These are phyloP conservation scores for Pyronema domesticum DNA, from an alignment of 495 filamentous ascomycete genomes.

Conservation along the genomic window DNA sequence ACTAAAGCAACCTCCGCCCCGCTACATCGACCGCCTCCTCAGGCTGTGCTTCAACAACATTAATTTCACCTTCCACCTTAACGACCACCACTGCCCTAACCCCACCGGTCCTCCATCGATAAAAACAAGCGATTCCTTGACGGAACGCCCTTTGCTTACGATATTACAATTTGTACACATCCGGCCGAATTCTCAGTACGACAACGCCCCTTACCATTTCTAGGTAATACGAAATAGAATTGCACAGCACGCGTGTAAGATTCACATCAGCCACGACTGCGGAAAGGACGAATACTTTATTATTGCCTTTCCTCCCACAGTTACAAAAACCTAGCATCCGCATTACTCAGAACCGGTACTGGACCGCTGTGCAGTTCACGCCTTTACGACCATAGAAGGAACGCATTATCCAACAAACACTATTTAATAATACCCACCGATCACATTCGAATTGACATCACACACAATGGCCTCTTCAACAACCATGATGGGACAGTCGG, in stretches of 20 bases:
- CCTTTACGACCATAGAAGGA: neutral
- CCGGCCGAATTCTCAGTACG: neutral
- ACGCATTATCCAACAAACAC: neutral
- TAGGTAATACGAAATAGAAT: no score
- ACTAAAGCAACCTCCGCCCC: conserved; percentile 3
- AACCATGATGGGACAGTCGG: conserved; percentile 37
- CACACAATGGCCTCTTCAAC: conserved; percentile 2
- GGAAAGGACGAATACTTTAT: no score
- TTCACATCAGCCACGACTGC: no score
- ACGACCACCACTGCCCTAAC: neutral
- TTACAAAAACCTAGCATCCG: no score
- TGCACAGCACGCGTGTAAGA: no score
- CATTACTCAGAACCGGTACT: no score
- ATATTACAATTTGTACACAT: neutral
- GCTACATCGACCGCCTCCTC: neutral
- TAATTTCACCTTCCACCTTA: neutral
- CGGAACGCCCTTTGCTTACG: neutral
- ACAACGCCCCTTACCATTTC: neutral
- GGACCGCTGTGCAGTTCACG: no score
- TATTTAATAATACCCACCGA: neutral
- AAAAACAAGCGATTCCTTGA: conserved; percentile 1
- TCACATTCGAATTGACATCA: neutral
- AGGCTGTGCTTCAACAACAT: conserved; percentile 5
- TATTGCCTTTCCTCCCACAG: no score
- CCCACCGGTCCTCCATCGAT: neutral